A percentile compares a stretch with the other conserved stretches of the same genome.
These are phyloP conservation scores for Colletotrichum acutatum DNA, from an alignment of 2,329 filamentous ascomycete genomes.

Conservation along the genomic window DNA sequence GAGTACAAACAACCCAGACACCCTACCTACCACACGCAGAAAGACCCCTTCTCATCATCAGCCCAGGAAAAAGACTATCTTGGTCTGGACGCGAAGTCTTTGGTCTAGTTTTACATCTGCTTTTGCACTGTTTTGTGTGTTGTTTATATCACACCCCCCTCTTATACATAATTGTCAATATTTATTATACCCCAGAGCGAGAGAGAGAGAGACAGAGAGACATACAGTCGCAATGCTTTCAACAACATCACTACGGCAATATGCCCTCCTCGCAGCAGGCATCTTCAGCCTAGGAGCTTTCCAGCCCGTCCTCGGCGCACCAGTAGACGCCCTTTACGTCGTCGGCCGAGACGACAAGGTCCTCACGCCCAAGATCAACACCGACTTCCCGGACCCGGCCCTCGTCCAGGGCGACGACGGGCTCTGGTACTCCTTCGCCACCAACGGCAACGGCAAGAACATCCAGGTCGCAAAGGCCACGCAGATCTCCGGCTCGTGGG, in stretches of 20 bases:
- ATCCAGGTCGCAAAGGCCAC: slow-evolving; percentile 64
- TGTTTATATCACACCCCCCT: background rate
- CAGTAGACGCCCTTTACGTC: slow-evolving; percentile 25
- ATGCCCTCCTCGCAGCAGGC: slow-evolving; percentile 16
- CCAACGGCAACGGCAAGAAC: slow-evolving; percentile 59
- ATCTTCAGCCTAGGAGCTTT: slow-evolving; percentile 5
- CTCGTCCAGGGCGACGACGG: slow-evolving; percentile 59
- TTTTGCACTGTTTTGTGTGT: background rate
- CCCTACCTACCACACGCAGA: background rate
- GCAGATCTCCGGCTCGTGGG: slow-evolving; percentile 59
- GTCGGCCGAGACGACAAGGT: slow-evolving; percentile 15
- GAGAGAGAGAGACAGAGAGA: background rate
- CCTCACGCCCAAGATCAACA: slow-evolving; percentile 40
- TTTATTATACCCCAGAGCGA: slow-evolving; percentile 20
- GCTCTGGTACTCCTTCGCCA: slow-evolving; percentile 69
- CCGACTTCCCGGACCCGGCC: slow-evolving; percentile 66
- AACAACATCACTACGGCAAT: slow-evolving; percentile 17
- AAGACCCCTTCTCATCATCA: background rate
- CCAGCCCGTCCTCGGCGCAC: slow-evolving; percentile 12
- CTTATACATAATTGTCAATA: slow-evolving; percentile 9
- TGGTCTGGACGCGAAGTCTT: background rate
- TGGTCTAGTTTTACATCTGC: background rate
- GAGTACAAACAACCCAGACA: background rate
- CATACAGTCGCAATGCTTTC: slow-evolving; percentile 18
- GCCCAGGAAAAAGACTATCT: background rate